Evolutionary conservation across 805 yeast genomes (phyloP).

Genomic region (Cyberlindnera galapagoensis): DNA sequence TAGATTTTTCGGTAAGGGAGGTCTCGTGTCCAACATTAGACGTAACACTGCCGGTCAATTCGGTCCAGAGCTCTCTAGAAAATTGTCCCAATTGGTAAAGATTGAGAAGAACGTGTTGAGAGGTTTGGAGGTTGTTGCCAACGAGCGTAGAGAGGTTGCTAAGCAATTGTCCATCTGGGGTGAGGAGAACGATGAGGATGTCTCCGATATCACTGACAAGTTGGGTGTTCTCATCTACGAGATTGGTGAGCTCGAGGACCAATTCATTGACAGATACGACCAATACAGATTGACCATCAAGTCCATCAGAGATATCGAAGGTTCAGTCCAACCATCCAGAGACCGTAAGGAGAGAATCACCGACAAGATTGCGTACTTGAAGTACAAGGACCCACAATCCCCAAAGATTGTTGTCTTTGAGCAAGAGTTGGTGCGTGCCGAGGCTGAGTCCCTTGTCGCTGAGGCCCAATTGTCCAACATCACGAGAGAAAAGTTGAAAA

Average conservation of each 20-base stretch:
- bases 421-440: constrained; percentile 87
- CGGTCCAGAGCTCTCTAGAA: constrained; percentile 76
- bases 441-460: constrained; percentile 86
- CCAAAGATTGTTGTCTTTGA: constrained; percentile 74
- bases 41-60: constrained; percentile 70
- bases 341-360: constrained; percentile 82
- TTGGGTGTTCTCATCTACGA: constrained; percentile 78
- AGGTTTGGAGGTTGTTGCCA: constrained; percentile 68
- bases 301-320: constrained; percentile 77
- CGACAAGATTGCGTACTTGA: constrained; percentile 76
- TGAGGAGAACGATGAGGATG: constrained; percentile 79
- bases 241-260: constrained; percentile 82
- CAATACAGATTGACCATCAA: constrained; percentile 80
- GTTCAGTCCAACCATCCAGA: constrained; percentile 82
- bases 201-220: constrained; percentile 81
- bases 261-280: constrained; percentile 79
- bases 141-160: constrained; percentile 77
- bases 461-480: constrained; percentile 88
- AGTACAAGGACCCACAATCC: constrained; percentile 81
- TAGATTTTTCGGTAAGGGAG: constrained; percentile 85
- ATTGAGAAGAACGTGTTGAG: constrained; percentile 79
- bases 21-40: constrained; percentile 50
- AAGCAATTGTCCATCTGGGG: constrained; percentile 84
- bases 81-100: constrained; percentile 67
- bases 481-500: constrained; percentile 81